Evolutionary conservation across 2,329 filamentous ascomycete species (phyloP).

Genomic region (Fusarium fracticaudum): DNA sequence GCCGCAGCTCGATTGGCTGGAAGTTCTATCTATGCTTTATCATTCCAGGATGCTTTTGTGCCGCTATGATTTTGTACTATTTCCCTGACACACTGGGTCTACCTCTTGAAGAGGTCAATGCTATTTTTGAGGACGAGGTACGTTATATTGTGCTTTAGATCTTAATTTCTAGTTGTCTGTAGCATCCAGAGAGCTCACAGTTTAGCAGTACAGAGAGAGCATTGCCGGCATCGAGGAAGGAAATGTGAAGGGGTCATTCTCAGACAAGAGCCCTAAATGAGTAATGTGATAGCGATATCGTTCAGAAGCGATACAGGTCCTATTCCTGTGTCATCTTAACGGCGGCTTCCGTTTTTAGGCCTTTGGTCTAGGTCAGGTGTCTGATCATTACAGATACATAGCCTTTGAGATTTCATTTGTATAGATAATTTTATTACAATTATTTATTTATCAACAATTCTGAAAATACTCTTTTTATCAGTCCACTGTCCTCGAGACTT

Average conservation of each 20-base stretch:
- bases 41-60: not conserved
- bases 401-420: rapidly evolving
- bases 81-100: not conserved
- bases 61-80: not conserved
- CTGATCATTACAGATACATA: not conserved
- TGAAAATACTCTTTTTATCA: not conserved
- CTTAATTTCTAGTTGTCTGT: too few species aligned
- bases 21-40: not conserved
- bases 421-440: not conserved
- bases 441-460: not conserved
- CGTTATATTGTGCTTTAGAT: rapidly evolving
- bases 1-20: not conserved
- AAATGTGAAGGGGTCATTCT: not conserved
- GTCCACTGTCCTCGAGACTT: not conserved
- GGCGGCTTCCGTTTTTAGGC: not conserved
- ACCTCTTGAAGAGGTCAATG: not conserved
- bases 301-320: not conserved
- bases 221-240: not conserved
- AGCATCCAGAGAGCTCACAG: not conserved
- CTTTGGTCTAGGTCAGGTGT: not conserved
- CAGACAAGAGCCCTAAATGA: not conserved
- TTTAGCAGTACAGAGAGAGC: not conserved
- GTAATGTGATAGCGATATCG: not conserved
- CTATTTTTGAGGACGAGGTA: not conserved
- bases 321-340: not conserved